A percentile compares a stretch with the other conserved stretches of the same genome.
phyloP scores from a whole-genome alignment of 257 asterid genomes.

The Solanum gracilifrons region DNA sequence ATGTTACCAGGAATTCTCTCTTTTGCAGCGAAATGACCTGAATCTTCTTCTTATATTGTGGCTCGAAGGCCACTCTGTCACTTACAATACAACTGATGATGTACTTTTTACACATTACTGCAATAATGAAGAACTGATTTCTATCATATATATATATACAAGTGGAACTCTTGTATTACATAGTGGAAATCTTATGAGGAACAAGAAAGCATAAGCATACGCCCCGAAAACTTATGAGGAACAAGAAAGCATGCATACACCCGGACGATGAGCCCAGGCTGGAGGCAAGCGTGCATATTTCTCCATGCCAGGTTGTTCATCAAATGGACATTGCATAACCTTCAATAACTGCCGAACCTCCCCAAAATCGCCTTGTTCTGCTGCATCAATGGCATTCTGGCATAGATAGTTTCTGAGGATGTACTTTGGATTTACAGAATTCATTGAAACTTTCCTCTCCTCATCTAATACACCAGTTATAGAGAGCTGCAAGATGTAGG shows the following conservation, averaged over 20 bases:
- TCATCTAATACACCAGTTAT: slow-evolving; percentile 47
- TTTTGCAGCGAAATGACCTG: background rate
- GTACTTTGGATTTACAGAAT: slow-evolving; percentile 80
- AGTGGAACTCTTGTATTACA: background rate
- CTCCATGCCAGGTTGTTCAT: slow-evolving; percentile 93
- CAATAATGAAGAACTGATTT: background rate
- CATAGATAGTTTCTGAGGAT: slow-evolving; percentile 84
- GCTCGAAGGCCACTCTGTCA: background rate
- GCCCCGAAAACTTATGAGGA: slow-evolving; percentile 59
- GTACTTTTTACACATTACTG: background rate
- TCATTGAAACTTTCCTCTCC: slow-evolving; percentile 74
- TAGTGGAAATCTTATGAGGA: slow-evolving; percentile 46
- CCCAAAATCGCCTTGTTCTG: slow-evolving; percentile 78
- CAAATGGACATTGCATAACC: slow-evolving; percentile 68
- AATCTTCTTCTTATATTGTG: background rate
- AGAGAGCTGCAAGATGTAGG: slow-evolving; percentile 33
- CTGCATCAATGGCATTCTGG: slow-evolving; percentile 90
- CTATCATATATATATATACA: background rate
- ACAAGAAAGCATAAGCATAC: slow-evolving; percentile 92
- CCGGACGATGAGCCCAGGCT: slow-evolving; percentile 97
- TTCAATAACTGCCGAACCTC: slow-evolving; percentile 65
- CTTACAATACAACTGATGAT: background rate
- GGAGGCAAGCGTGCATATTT: slow-evolving; percentile 87
- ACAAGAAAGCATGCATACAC: slow-evolving; percentile 98
- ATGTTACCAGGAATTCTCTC: background rate